Evolutionary conservation across 805 yeast genomes (phyloP).

Genomic region (Barnettozyma populi): DNA sequence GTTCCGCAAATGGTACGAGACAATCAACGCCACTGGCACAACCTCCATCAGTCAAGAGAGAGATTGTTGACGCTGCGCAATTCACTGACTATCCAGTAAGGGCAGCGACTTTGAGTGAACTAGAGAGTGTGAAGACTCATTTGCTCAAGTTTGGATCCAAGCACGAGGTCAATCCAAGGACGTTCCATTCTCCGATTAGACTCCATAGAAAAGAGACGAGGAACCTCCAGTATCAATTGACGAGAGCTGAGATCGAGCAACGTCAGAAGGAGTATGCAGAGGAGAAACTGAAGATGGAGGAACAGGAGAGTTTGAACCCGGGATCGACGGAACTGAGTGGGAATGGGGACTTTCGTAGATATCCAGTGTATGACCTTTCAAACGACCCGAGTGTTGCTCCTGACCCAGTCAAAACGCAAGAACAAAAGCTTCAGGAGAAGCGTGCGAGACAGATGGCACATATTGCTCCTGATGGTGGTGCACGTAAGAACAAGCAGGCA

Average conservation of each 20-base stretch:
- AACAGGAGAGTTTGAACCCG: constrained; percentile 26
- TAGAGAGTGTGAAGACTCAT: constrained; percentile 71
- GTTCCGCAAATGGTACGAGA: not conserved
- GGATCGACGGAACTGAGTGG: constrained; percentile 21
- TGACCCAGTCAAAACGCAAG: constrained; percentile 29
- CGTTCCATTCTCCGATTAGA: constrained; percentile 75
- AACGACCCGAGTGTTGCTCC: constrained; percentile 27
- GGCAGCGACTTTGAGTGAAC: constrained; percentile 67
- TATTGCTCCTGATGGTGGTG: constrained; percentile 92
- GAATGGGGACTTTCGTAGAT: constrained; percentile 10
- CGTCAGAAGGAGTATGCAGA: constrained; percentile 45
- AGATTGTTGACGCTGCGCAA: constrained; percentile 24
- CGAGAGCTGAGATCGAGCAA: constrained; percentile 68
- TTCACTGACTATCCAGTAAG: constrained; percentile 44
- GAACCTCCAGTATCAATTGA: constrained; percentile 79
- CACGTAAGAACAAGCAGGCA: constrained; percentile 56
- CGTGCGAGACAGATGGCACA: constrained; percentile 40
- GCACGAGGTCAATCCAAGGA: constrained; percentile 65
- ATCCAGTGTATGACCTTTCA: constrained; percentile 9
- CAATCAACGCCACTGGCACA: not conserved
- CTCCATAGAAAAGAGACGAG: constrained; percentile 92
- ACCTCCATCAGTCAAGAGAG: constrained; percentile 12
- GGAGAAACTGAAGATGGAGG: constrained; percentile 28
- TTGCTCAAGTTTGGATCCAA: constrained; percentile 75
- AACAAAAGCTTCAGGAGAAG: constrained; percentile 32